phyloP scores from a whole-genome alignment of 1,139 yeast genomes.

The Wickerhamomyces sp. region DNA sequence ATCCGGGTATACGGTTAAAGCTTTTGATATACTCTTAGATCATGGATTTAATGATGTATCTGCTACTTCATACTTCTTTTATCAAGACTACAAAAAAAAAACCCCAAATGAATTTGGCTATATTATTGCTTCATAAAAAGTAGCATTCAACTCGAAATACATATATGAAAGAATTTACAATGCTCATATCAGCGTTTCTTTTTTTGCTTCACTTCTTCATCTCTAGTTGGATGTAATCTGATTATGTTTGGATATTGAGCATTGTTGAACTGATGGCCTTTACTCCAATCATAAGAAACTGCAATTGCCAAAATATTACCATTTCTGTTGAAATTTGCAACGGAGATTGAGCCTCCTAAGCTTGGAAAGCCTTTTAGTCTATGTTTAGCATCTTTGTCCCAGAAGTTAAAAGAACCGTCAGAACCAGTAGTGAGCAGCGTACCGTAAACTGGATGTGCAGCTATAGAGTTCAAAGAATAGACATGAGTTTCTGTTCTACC shows the following conservation, averaged over 20 bases:
- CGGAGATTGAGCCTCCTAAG: conserved; percentile 69
- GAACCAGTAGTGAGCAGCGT: conserved; percentile 94
- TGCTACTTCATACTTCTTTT: too few relatives aligned
- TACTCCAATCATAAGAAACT: conserved; percentile 90
- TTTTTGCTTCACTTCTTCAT: conserved; percentile 82
- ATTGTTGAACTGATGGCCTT: conserved; percentile 76
- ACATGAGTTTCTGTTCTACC: conserved; percentile 46
- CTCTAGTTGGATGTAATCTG: conserved; percentile 80
- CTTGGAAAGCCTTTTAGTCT: conserved; percentile 78
- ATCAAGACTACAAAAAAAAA: too few relatives aligned
- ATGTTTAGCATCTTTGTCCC: conserved; percentile 95
- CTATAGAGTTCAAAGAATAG: conserved; percentile 74
- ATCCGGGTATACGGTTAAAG: too few relatives aligned
- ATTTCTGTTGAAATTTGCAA: conserved; percentile 73
- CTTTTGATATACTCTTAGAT: too few relatives aligned
- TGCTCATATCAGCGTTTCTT: too few relatives aligned
- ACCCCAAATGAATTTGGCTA: too few relatives aligned
- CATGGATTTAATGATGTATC: too few relatives aligned
- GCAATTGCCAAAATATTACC: conserved; percentile 93
- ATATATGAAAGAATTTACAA: too few relatives aligned
- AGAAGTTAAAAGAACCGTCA: conserved; percentile 89
- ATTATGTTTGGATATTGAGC: conserved; percentile 72
- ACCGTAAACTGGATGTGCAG: conserved; percentile 86
- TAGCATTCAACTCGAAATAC: too few relatives aligned
- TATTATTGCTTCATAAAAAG: too few relatives aligned